phyloP scores from a whole-genome alignment of 179 eudicot species.

The Silene coronaria region DNA sequence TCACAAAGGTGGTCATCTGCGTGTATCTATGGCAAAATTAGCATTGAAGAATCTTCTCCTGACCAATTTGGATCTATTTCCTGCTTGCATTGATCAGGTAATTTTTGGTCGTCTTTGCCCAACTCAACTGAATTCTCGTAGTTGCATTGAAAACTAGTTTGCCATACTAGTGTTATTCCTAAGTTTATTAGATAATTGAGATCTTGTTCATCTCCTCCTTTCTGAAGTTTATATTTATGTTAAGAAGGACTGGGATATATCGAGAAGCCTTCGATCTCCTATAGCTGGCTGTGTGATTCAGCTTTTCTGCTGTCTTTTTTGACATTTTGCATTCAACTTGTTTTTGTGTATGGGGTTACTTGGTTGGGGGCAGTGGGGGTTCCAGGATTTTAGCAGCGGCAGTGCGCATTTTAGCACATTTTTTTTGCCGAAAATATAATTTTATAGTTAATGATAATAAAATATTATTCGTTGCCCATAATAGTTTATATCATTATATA shows the following conservation, averaged over 20 bases:
- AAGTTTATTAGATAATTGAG: not conserved
- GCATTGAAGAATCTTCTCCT: conserved; percentile 92
- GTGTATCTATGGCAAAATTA: conserved; percentile 80
- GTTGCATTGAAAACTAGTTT: not conserved
- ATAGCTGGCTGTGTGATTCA: not conserved
- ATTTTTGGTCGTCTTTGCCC: not conserved
- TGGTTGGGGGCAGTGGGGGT: not conserved
- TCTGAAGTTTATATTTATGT: not conserved
- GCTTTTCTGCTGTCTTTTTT: not conserved
- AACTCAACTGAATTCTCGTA: not conserved
- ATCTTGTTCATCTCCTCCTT: not conserved
- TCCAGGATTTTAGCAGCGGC: no score
- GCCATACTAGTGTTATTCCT: not conserved
- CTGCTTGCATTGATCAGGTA: conserved; percentile 99
- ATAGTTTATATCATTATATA: no score
- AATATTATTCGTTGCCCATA: no score
- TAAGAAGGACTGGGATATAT: not conserved
- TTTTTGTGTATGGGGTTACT: not conserved
- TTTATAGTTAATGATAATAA: no score
- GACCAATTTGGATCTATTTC: conserved; percentile 92
- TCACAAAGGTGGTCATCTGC: conserved; percentile 89
- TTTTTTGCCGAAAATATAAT: not conserved
- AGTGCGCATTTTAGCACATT: not conserved
- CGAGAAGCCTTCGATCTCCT: not conserved
- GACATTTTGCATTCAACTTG: not conserved